These are phyloP conservation scores for Dendrocalamus latiflorus DNA, from an alignment of 202 grass and related monocot genomes.

Conservation along the genomic window DNA sequence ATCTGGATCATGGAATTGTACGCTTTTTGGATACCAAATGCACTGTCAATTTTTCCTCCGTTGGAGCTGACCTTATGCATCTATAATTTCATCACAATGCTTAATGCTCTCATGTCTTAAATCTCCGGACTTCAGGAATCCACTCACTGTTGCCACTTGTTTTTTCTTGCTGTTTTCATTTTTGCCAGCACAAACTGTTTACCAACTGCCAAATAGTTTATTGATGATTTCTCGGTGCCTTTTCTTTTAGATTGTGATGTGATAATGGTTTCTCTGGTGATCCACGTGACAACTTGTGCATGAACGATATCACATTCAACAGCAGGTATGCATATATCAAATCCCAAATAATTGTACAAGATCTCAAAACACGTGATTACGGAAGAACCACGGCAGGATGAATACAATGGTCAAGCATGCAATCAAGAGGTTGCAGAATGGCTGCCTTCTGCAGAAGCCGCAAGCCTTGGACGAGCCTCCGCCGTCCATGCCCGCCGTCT, in stretches of 20 bases:
- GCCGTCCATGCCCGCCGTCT: not conserved
- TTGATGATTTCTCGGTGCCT: not conserved
- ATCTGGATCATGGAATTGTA: constrained; percentile 17
- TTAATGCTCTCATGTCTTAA: not conserved
- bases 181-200: not conserved
- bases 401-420: not conserved
- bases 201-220: not conserved
- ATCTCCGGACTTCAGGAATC: not conserved
- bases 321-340: no score
- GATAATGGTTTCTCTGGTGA: not conserved
- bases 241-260: not conserved
- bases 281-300: not conserved
- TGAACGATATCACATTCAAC: not conserved
- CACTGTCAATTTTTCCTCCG: constrained; percentile 25
- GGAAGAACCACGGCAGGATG: constrained; percentile 36
- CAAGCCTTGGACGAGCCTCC: constrained; percentile 10
- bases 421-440: constrained; percentile 53
- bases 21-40: constrained; percentile 16
- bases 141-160: not conserved
- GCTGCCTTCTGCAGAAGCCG: constrained; percentile 40
- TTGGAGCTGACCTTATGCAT: not conserved
- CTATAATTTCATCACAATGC: constrained; percentile 11
- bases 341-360: no score
- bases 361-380: constrained; percentile 19
- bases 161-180: no score